These are phyloP conservation scores for Anthostomella pinea DNA, from an alignment of 2,329 filamentous ascomycete species.

Conservation along the genomic window DNA sequence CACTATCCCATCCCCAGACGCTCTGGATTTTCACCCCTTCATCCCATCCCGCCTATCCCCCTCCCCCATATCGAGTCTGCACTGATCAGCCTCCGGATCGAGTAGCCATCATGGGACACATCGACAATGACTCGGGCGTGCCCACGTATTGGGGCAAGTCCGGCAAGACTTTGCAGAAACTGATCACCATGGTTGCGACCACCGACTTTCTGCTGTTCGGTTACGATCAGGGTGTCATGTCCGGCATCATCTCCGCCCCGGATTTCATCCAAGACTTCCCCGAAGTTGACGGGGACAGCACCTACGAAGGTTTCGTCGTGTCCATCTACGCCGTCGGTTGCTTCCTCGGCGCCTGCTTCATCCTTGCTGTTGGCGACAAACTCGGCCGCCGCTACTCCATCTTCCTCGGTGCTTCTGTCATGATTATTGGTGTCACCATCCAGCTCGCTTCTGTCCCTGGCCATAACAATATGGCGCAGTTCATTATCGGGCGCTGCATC, in stretches of 20 bases:
- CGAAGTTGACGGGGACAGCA: constrained; percentile 40
- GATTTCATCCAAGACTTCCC: constrained; percentile 49
- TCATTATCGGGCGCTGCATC: constrained; percentile 47
- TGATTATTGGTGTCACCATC: constrained; percentile 53
- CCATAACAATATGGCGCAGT: constrained; percentile 38
- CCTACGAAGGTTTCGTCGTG: constrained; percentile 46
- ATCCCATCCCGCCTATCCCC: too few relatives aligned
- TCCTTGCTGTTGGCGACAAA: constrained; percentile 51
- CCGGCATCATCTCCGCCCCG: constrained; percentile 49
- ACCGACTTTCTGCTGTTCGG: constrained; percentile 61
- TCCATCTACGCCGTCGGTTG: constrained; percentile 48
- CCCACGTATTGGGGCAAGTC: too few relatives aligned
- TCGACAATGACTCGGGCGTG: too few relatives aligned
- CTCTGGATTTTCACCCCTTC: too few relatives aligned
- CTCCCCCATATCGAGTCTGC: too few relatives aligned
- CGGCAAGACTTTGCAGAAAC: too few relatives aligned
- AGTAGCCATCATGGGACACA: too few relatives aligned
- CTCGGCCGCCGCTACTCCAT: constrained; percentile 46
- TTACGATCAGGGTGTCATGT: constrained; percentile 38
- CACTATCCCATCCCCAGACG: too few relatives aligned
- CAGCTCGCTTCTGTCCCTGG: constrained; percentile 43
- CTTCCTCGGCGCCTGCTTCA: constrained; percentile 45
- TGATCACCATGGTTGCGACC: too few relatives aligned
- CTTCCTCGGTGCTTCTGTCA: too few relatives aligned
- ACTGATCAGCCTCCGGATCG: too few relatives aligned